Conservation (phyloP, 106 monocot genomes). For the Chionographis japonica region DNA sequence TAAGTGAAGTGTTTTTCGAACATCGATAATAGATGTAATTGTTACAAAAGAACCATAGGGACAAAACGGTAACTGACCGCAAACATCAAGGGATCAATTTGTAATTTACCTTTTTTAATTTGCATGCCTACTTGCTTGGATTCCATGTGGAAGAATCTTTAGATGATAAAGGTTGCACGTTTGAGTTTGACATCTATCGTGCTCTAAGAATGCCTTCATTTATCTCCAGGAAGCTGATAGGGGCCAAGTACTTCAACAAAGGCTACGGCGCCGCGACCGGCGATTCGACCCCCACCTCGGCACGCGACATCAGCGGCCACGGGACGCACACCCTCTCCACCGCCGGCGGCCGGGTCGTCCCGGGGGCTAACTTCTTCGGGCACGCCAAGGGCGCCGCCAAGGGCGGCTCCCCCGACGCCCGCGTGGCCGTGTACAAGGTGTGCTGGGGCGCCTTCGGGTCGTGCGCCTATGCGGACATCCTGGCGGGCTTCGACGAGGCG, state of each 20-base stretch:
- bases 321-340: constrained; percentile 80
- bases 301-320: constrained; percentile 46
- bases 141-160: no score
- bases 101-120: no score
- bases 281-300: not conserved
- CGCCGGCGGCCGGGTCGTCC: constrained; percentile 39
- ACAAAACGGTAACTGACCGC: no score
- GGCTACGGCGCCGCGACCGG: not conserved
- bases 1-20: no score
- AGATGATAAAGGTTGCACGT: no score
- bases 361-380: constrained; percentile 35
- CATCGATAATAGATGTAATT: no score
- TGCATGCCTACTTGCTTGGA: no score
- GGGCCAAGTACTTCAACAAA: constrained; percentile 29
- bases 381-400: constrained; percentile 52
- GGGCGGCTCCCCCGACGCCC: constrained; percentile 50
- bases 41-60: no score
- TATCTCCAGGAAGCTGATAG: constrained; percentile 22
- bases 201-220: no score
- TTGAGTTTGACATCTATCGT: no score
- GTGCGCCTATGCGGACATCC: constrained; percentile 26
- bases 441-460: constrained; percentile 22
- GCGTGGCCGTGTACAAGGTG: constrained; percentile 50
- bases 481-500: constrained; percentile 39
- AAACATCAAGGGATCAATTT: no score